Evolutionary conservation across 352 stramenopile species (phyloP), one percentile per base, ranked within the genome.

Genomic region (Aphanomyces stellatus): DNA sequence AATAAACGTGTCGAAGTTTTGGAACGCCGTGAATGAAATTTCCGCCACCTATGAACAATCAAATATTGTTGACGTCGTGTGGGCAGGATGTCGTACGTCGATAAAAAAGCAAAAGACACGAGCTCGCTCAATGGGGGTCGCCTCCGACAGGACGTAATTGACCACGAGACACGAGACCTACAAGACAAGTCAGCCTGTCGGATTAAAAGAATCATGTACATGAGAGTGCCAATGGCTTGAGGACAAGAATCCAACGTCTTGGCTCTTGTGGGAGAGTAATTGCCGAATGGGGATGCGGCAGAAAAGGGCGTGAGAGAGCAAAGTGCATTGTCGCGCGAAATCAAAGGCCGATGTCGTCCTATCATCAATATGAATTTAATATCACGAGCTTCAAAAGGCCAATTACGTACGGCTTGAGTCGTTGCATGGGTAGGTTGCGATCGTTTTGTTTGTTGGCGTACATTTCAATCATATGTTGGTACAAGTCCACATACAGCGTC

Each of bases 171-270:
- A 85, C 43, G 82, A 88, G 3, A 93, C 65, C 86, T 95, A 62
- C 51, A 63, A 19, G 43, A 27, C 2, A 3, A n/a, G n/a, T n/a
- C n/a, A n/a, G n/a, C n/a, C n/a, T 30, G 49, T 71, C 40, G 71
- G 22, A 53, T 4, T 22, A n/a, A 51, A 8, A 51, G 13, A 19
- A 17, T 65, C 11, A 49, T 30, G 17, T 77, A 95, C 87, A 67
- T 95, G 83, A 59, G 93, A 85, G 62, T 93, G 93, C 85, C 85
- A 95, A 10, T 78, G 81, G 59, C 86, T 91, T 22, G 82, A 79
- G 33, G 73, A 76, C 35, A 77, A 66, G 53, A 92, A 95, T 27
- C 88, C 74, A 33, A 63, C 30, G 1, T 77, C 88, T 62, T 86
- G 27, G 8, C 28, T 30, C 35, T 73, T 69, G n/a, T 8, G 17